A percentile compares a stretch with the other conserved stretches of the same genome.
Conservation (phyloP, 2,329 filamentous ascomycete species). For the Hymenoscyphus fructigenus region DNA sequence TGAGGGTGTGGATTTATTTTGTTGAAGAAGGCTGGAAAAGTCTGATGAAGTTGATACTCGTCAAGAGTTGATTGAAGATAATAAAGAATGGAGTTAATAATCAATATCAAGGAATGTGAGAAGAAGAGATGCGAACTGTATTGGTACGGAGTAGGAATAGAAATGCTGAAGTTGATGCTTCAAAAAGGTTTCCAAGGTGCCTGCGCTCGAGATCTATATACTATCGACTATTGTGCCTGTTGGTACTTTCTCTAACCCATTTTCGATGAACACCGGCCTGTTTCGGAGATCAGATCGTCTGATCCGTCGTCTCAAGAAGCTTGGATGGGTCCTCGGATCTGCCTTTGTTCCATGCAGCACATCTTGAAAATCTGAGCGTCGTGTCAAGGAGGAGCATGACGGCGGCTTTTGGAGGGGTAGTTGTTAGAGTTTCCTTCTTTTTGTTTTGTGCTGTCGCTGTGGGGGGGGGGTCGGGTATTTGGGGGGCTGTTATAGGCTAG, state of each 20-base stretch:
- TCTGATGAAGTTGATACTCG: not conserved
- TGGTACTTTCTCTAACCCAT: not conserved
- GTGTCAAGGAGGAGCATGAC: not conserved
- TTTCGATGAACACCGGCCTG: not conserved
- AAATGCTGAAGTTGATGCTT: not conserved
- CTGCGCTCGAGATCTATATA: not conserved
- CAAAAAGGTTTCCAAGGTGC: not conserved
- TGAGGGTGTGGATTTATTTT: not conserved
- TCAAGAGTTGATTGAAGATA: slow-evolving; percentile 3
- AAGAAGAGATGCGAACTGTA: slow-evolving; percentile 1
- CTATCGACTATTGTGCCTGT: not conserved
- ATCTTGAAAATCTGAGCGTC: not conserved
- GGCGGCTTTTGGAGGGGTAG: not conserved
- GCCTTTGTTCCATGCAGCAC: not conserved
- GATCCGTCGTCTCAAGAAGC: slow-evolving; percentile 12
- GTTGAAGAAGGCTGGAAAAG: not conserved
- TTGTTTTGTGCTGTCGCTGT: not conserved
- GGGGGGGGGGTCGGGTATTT: not conserved
- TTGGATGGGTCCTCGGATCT: not conserved
- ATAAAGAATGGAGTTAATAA: slow-evolving; percentile 4
- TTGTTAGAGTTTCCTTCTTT: not conserved
- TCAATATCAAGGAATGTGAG: slow-evolving; percentile 11
- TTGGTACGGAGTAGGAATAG: not conserved
- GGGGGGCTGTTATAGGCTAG: not conserved
- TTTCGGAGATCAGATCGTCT: slow-evolving; percentile 8